A percentile compares a stretch with the other conserved stretches of the same genome.
phyloP scores from a whole-genome alignment of 2,329 filamentous ascomycete genomes.

The Escovopsis sp. region DNA sequence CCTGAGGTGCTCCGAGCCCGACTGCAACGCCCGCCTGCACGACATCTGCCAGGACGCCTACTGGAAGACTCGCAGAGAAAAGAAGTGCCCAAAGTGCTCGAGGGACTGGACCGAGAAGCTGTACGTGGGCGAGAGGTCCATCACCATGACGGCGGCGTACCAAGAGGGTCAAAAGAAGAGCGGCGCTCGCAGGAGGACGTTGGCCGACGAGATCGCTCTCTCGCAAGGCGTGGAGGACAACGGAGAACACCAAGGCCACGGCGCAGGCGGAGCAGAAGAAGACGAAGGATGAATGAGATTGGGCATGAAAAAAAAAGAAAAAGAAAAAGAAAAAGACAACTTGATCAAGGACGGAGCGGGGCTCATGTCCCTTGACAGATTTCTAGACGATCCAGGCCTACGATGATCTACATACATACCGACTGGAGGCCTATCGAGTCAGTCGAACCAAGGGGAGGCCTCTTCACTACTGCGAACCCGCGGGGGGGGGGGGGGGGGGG shows the following conservation, averaged over 20 bases:
- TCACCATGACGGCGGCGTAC: constrained; percentile 38
- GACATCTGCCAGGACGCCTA: constrained; percentile 60
- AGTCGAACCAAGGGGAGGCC: no score
- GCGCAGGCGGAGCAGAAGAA: constrained; percentile 2
- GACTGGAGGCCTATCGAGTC: no score
- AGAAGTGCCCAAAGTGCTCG: constrained; percentile 49
- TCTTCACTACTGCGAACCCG: no score
- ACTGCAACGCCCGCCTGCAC: constrained; percentile 60
- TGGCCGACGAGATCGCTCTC: constrained; percentile 20
- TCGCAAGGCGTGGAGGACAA: constrained; percentile 16
- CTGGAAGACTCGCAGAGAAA: constrained; percentile 49
- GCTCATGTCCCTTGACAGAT: no score
- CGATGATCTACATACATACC: no score
- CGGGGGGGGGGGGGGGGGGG: no score
- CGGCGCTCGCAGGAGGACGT: constrained; percentile 17
- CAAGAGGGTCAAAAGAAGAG: constrained; percentile 26
- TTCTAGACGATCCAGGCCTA: no score
- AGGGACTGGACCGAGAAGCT: constrained; percentile 33
- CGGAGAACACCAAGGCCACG: constrained; percentile 8
- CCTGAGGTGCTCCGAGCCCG: constrained; percentile 54
- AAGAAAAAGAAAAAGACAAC: no score
- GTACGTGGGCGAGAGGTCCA: constrained; percentile 41
- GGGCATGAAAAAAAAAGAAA: no score
- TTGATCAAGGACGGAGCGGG: no score
- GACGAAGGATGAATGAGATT: constrained; percentile 1